These are phyloP conservation scores for Sphagnum contortum DNA, from an alignment of 225 moss, liverwort and hornwort species.

Conservation along the genomic window DNA sequence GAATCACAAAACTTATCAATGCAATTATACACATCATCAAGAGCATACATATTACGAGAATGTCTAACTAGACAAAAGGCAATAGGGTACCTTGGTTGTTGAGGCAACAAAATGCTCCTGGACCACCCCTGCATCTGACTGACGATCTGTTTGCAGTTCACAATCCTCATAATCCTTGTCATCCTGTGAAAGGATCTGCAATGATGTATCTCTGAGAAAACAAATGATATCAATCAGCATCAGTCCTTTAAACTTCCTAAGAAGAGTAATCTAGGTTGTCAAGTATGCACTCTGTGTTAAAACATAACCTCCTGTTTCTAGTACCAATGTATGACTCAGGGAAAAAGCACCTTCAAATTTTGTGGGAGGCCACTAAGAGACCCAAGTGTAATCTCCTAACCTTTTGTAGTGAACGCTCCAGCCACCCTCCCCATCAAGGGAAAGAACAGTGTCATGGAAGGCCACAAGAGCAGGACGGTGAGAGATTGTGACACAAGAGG, in stretches of 20 bases:
- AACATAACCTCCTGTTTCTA: too few species aligned
- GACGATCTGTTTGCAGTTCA: slow-evolving; percentile 52
- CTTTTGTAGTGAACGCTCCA: slow-evolving; percentile 94
- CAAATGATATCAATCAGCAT: too few species aligned
- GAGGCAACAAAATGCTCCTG: slow-evolving; percentile 78
- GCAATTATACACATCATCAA: too few species aligned
- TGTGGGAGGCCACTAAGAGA: too few species aligned
- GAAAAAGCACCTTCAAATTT: too few species aligned
- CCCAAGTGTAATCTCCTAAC: too few species aligned
- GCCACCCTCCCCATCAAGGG: slow-evolving; percentile 97
- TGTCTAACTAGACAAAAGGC: neutral
- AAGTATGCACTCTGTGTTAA: too few species aligned
- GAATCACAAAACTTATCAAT: too few species aligned
- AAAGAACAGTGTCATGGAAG: slow-evolving; percentile 98
- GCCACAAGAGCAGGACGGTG: slow-evolving; percentile 96
- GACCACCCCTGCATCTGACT: slow-evolving; percentile 71
- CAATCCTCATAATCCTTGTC: slow-evolving; percentile 18
- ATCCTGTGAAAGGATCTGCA: slow-evolving; percentile 11
- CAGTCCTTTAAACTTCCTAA: too few species aligned
- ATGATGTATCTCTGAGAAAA: too few species aligned
- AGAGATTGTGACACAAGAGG: slow-evolving; percentile 98
- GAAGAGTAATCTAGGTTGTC: too few species aligned
- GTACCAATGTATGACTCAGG: too few species aligned
- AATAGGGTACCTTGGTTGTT: slow-evolving; percentile 26
- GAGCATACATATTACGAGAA: neutral